A percentile compares a stretch with the other conserved stretches of the same genome.
These are phyloP conservation scores for Nidularia sp. DNA, from an alignment of 768 basidiomycete genomes.

Conservation along the genomic window DNA sequence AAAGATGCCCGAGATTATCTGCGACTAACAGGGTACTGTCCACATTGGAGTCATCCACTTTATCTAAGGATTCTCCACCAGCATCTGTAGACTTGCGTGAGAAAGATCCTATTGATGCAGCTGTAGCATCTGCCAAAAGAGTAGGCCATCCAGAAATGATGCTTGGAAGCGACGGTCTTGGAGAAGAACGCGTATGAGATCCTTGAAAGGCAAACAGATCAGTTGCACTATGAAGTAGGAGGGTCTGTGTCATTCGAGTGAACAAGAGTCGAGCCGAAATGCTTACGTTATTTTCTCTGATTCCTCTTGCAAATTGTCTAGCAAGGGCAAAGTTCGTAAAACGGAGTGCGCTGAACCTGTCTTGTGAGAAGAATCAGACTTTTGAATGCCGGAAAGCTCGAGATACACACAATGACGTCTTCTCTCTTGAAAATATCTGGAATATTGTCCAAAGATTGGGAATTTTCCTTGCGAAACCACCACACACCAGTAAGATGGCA, in stretches of 20 bases:
- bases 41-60: conserved; percentile 46
- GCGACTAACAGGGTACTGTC: conserved; percentile 64
- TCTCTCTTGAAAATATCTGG: conserved; percentile 77
- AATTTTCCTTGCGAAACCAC: conserved; percentile 64
- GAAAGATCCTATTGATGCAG: conserved; percentile 58
- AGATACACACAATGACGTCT: conserved; percentile 50
- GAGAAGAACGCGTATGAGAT: conserved; percentile 44
- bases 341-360: conserved; percentile 76
- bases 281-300: conserved; percentile 61
- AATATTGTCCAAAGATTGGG: conserved; percentile 35
- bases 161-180: conserved; percentile 46
- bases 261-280: conserved; percentile 2
- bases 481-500: conserved; percentile 49
- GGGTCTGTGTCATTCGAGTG: conserved; percentile 8
- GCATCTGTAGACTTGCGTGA: conserved; percentile 22
- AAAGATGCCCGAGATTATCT: conserved; percentile 54
- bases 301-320: conserved; percentile 70
- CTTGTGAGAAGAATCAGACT: conserved; percentile 32
- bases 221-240: conserved; percentile 47
- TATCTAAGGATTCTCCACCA: conserved; percentile 28
- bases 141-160: conserved; percentile 69
- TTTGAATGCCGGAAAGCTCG: conserved; percentile 3
- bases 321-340: conserved; percentile 62
- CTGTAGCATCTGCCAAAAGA: conserved; percentile 46
- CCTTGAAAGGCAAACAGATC: conserved; percentile 82